Evolutionary conservation across 768 basidiomycete species (phyloP), one percentile per base, ranked within the genome.

Genomic region (Cubamyces lactineus): DNA sequence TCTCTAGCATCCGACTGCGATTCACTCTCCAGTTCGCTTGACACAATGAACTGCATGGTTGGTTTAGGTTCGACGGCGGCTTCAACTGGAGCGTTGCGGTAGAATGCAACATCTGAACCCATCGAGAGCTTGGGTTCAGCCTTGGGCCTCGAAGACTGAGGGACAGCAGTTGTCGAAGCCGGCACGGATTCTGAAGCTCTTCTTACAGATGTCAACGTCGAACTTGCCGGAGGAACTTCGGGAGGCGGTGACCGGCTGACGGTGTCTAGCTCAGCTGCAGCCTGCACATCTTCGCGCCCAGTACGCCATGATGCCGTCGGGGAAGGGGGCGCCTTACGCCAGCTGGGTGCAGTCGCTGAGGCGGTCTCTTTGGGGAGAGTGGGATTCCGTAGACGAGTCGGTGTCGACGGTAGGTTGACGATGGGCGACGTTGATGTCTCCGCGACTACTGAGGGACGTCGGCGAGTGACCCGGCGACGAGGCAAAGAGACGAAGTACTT

Each of bases 11-110:
- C 48, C 15, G 41, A 30, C 40, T 51, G 41, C 7, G 43, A 45
- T 21, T 60, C 63, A 15, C 67, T 70, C 43, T 92, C 91, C 55
- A 94, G 70, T 73, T 94, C 92, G 69, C 91, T 93, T 57, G 78
- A 83, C 47, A 94, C 89, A 49, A 86, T 90, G 76, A 94, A 94
- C 64, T 83, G 86, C 59, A 92, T 88, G 11, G 78, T 65, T 16
- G 79, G 71, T 57, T 79, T 82, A 4, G 79, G 66, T 66, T 85
- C 82, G 59, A 77, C 78, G 34, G 81, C 78, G 16, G 74, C 72
- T 57, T 86, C 83, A 40, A 85, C 79, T 34, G 80, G 79, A 7
- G 84, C 84, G 70, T 86, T 83, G 41, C 88, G 86, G 72, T 87
- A 87, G 74, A 90, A 89, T 39, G 86, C 89, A 56, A 92, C 86